Percentiles rank a stretch among this genome's conserved stretches.
phyloP scores from a whole-genome alignment of 2,329 filamentous ascomycete species.

The Pseudofabraea citricarpa region DNA sequence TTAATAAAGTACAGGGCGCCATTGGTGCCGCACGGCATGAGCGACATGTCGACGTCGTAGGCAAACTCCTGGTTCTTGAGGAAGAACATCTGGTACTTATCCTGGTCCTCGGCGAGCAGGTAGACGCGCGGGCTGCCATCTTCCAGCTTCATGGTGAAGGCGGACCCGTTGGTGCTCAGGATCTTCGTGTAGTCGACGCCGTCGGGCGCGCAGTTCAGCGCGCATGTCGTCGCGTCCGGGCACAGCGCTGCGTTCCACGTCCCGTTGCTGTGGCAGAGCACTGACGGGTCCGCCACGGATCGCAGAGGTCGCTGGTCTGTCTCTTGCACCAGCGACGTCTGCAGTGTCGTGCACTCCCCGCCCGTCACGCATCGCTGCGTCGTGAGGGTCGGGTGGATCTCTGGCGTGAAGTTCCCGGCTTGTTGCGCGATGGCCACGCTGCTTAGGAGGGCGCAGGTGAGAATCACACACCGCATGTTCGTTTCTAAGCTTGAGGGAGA shows the following conservation, averaged over 20 bases:
- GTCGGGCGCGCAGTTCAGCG: conserved; percentile 43
- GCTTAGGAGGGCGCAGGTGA: too few species aligned
- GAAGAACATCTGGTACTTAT: conserved; percentile 59
- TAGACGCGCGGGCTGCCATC: conserved; percentile 21
- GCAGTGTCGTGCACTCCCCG: conserved; percentile 38
- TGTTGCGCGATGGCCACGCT: too few species aligned
- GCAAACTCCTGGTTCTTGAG: conserved; percentile 63
- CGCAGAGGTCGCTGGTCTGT: conserved; percentile 52
- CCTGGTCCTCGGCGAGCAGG: conserved; percentile 23
- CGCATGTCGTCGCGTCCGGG: conserved; percentile 34
- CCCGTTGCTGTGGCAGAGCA: conserved; percentile 31
- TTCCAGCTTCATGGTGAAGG: not conserved
- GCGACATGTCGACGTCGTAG: conserved; percentile 66
- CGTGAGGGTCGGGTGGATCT: not conserved
- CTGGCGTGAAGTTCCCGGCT: conserved; percentile 24
- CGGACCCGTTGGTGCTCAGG: not conserved
- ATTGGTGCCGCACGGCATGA: conserved; percentile 64
- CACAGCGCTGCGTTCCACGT: conserved; percentile 35
- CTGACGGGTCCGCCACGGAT: conserved; percentile 26
- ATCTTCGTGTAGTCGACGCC: conserved; percentile 38
- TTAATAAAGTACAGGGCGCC: conserved; percentile 62
- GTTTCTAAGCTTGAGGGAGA: too few species aligned
- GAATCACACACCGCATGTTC: too few species aligned
- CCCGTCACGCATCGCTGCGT: conserved; percentile 36
- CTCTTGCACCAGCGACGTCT: conserved; percentile 43